Evolutionary conservation across 2,329 filamentous ascomycete species (phyloP).

Genomic region (Orbilia quercus): DNA sequence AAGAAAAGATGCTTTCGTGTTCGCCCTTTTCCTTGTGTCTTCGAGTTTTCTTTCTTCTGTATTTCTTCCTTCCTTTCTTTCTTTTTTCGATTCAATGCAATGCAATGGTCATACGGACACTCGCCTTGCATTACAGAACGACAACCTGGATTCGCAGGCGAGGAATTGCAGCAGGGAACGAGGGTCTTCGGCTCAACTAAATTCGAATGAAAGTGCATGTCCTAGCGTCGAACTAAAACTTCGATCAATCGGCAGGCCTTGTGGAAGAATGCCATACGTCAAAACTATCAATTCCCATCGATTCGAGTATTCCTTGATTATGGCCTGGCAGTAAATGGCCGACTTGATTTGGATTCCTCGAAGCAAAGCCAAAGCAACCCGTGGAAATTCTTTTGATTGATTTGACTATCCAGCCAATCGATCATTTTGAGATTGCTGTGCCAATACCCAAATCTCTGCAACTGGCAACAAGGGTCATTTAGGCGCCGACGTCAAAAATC

Average conservation of each 20-base stretch:
- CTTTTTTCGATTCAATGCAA: slow-evolving; percentile 1
- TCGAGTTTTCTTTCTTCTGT: no score
- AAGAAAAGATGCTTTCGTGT: slow-evolving; percentile 4
- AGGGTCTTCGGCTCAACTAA: slow-evolving; percentile 11
- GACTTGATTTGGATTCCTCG: no score
- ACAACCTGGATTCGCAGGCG: slow-evolving; percentile 19
- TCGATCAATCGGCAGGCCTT: not conserved
- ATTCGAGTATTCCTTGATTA: slow-evolving; percentile 1
- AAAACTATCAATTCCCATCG: slow-evolving; percentile 3
- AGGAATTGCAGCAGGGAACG: slow-evolving; percentile 27
- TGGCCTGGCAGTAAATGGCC: not conserved
- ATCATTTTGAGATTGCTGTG: not conserved
- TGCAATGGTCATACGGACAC: slow-evolving; percentile 37
- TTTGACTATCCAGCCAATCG: not conserved
- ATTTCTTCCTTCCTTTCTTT: no score
- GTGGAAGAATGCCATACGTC: slow-evolving; percentile 19
- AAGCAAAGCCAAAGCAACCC: not conserved
- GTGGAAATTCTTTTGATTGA: not conserved
- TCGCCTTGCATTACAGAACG: slow-evolving; percentile 28
- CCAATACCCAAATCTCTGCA: not conserved
- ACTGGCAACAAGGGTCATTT: slow-evolving; percentile 12
- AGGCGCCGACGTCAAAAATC: slow-evolving; percentile 19
- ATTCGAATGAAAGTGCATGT: slow-evolving; percentile 17
- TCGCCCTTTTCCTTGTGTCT: slow-evolving; percentile 16
- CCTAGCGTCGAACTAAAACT: not conserved